Base-by-base conservation (phyloP, 352 stramenopile genomes). In the Pythium pectinolyticum region DNA sequence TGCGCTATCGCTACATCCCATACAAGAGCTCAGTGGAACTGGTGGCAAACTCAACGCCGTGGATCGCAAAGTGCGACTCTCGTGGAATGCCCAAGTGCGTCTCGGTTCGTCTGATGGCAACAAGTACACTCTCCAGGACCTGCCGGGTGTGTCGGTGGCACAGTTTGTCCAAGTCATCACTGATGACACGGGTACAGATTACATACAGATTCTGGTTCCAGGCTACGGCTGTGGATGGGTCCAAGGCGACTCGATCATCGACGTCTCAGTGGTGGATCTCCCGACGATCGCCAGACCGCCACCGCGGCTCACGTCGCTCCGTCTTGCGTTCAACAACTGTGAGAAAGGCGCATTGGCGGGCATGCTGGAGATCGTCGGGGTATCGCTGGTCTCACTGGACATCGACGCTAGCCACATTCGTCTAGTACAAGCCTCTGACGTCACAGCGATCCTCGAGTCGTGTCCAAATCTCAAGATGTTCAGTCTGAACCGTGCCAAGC, bases 261-360 rank as follows among this genome's bases (percentile, higher is more conserved):
- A 63, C 27, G 48, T 43, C 2, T n/a, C n/a, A 5, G 31, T 45
- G 5, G 19, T 30, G 2, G 20, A 57, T 4, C n/a, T 22, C 9
- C 3, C 17, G n/a, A 1, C 22, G 4, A 57, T 14, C 19, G 11
- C 15, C n/a, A 31, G n/a, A n/a, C n/a, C 2, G 6, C 47, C 5
- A 17, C n/a, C 41, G 24, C 50, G 40, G 0, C 34, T 66, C 20
- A 48, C 40, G 14, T 39, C 56, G 9, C 20, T 66, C 1, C 59
- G 49, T 11, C 5, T 66, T 8, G 50, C 59, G 11, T 56, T 66
- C 19, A 52, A 66, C 51, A 32, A 47, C 10, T 66, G 59, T 34
- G 59, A 66, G 10, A 15, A 19, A 15, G 50, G 51, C 30, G 59
- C 40, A 1, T 11, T 66, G 19, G 34, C 30, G 12, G 9, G 32